These are phyloP conservation scores for Coniella lustricola DNA, from an alignment of 2,329 filamentous ascomycete species.

Conservation along the genomic window DNA sequence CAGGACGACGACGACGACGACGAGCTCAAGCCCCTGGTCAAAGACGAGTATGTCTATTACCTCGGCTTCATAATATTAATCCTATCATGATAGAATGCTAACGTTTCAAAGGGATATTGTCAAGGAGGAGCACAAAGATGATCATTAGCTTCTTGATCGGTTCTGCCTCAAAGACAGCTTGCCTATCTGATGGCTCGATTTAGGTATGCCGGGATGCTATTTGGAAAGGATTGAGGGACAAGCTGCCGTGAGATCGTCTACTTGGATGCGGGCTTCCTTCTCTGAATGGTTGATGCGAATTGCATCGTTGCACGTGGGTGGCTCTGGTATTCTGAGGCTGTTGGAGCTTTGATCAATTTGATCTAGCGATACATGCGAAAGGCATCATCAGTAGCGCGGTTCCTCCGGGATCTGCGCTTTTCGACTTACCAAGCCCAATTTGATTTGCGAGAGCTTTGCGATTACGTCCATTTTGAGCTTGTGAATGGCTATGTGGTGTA, in stretches of 20 bases:
- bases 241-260: no score
- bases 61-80: no score
- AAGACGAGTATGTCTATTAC: not conserved
- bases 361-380: no score
- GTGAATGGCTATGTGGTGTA: no score
- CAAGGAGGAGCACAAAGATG: slow-evolving; percentile 11
- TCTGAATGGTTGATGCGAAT: no score
- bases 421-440: no score
- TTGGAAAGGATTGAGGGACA: no score
- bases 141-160: not conserved
- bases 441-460: no score
- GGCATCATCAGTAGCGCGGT: no score
- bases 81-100: not conserved
- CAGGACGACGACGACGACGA: slow-evolving; percentile 1
- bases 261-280: not conserved
- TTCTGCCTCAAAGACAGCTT: slow-evolving; percentile 6
- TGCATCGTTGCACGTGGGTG: not conserved
- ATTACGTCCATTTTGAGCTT: no score
- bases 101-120: not conserved
- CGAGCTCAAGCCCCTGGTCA: not conserved
- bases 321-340: not conserved
- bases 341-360: no score
- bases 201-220: not conserved
- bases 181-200: not conserved
- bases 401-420: no score